A percentile compares a stretch with the other conserved stretches of the same genome.
These are phyloP conservation scores for Zea luxurians DNA, from an alignment of 176 grass and related monocot species.

Conservation along the genomic window DNA sequence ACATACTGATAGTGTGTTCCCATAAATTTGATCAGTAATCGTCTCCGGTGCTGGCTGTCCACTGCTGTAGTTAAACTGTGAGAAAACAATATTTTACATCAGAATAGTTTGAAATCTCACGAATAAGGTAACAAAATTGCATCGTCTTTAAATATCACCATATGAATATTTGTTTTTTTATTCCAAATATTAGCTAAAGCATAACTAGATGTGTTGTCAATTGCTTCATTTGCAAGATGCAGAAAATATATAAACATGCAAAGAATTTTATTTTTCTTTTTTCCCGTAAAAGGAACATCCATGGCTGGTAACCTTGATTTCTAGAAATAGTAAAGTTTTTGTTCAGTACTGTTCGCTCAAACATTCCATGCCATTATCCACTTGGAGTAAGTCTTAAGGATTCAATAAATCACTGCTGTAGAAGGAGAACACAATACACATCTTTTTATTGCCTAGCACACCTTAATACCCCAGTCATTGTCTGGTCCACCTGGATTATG, in stretches of 20 bases:
- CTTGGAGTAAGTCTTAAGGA: slow-evolving; percentile 2
- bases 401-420: slow-evolving; percentile 9
- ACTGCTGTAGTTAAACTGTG: slow-evolving; percentile 91
- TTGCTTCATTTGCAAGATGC: not conserved
- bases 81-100: slow-evolving; percentile 20
- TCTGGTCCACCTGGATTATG: slow-evolving; percentile 93
- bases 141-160: not conserved
- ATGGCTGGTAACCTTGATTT: slow-evolving; percentile 2
- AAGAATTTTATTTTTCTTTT: not conserved
- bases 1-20: slow-evolving; percentile 82
- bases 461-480: slow-evolving; percentile 95
- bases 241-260: not conserved
- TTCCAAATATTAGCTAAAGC: slow-evolving; percentile 18
- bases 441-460: slow-evolving; percentile 36
- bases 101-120: not conserved
- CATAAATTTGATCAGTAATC: slow-evolving; percentile 86
- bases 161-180: not conserved
- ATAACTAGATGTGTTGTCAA: slow-evolving; percentile 3
- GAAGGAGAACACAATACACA: slow-evolving; percentile 9
- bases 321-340: not conserved
- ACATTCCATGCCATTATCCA: not conserved
- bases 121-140: not conserved
- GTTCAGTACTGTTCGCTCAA: slow-evolving; percentile 14
- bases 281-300: not conserved
- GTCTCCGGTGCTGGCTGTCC: slow-evolving; percentile 86